Evolutionary conservation across 306 rosid genomes (phyloP).

Genomic region (Corylus americana): DNA sequence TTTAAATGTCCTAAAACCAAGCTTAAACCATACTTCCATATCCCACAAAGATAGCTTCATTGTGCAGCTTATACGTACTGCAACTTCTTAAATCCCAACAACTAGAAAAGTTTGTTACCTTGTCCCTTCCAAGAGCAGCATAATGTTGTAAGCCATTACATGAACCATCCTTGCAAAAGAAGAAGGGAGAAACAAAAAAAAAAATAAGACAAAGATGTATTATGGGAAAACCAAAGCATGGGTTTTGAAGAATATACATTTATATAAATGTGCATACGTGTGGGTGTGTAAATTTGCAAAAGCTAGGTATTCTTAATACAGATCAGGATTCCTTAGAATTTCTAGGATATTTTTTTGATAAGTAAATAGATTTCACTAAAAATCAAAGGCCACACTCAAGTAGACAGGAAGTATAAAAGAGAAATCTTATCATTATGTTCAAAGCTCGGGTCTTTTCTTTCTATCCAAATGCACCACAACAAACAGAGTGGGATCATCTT

Average conservation of each 20-base stretch:
- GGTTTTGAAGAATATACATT: slow-evolving; percentile 6
- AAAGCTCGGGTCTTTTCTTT: too few relatives aligned
- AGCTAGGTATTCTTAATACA: neutral
- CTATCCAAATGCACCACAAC: too few relatives aligned
- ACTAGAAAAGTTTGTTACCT: slow-evolving; percentile 50
- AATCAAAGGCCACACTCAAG: too few relatives aligned
- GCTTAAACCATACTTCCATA: neutral
- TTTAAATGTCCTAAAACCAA: neutral
- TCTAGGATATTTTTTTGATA: too few relatives aligned
- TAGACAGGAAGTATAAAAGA: too few relatives aligned
- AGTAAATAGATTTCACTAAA: too few relatives aligned
- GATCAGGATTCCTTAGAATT: too few relatives aligned
- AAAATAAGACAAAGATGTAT: slow-evolving; percentile 10
- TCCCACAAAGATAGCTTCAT: neutral
- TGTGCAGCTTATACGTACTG: neutral
- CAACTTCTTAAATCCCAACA: neutral
- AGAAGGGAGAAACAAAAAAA: slow-evolving; percentile 17
- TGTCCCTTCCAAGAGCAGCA: slow-evolving; percentile 99
- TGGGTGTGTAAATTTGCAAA: neutral
- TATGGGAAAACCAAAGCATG: slow-evolving; percentile 18
- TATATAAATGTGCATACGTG: neutral
- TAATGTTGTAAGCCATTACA: slow-evolving; percentile 99
- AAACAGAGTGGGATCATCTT: too few relatives aligned
- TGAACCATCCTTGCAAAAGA: slow-evolving; percentile 84
- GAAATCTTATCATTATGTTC: too few relatives aligned